A percentile compares a stretch with the other conserved stretches of the same genome.
phyloP scores from a whole-genome alignment of 2,329 filamentous ascomycete species.

The Phialocephala sp. region DNA sequence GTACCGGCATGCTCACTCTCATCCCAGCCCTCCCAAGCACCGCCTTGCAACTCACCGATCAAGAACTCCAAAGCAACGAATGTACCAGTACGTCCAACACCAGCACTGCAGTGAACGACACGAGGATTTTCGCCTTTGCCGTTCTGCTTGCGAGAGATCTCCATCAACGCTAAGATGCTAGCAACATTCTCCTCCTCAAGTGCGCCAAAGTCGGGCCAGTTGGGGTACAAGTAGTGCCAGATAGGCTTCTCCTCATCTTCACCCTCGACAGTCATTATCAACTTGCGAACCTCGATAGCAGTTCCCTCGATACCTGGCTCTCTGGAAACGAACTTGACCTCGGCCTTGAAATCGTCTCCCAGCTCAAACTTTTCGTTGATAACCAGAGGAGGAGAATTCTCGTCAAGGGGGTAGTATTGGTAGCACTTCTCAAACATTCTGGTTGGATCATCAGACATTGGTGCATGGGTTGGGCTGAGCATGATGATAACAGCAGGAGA shows the following conservation, averaged over 20 bases:
- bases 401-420: constrained; percentile 77
- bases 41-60: constrained; percentile 78
- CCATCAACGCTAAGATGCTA: constrained; percentile 73
- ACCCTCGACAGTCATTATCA: constrained; percentile 58
- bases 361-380: constrained; percentile 70
- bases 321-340: constrained; percentile 64
- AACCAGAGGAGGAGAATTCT: constrained; percentile 56
- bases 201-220: constrained; percentile 90
- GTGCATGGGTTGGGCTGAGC: constrained; percentile 83
- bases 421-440: constrained; percentile 81
- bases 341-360: constrained; percentile 70
- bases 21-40: constrained; percentile 52
- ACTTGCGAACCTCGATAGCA: constrained; percentile 75
- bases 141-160: constrained; percentile 66
- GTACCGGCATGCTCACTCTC: constrained; percentile 46
- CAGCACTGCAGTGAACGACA: constrained; percentile 87
- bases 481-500: constrained; percentile 87
- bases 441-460: constrained; percentile 34
- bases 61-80: constrained; percentile 97
- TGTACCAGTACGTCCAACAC: constrained; percentile 91
- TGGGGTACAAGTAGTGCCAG: constrained; percentile 84
- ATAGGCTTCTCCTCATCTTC: constrained; percentile 65
- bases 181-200: constrained; percentile 71
- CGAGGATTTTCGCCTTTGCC: constrained; percentile 69
- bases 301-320: constrained; percentile 59